A percentile compares a stretch with the other conserved stretches of the same genome.
Conservation (phyloP, 1,284 basidiomycete genomes). For the Albatrellus sp. region DNA sequence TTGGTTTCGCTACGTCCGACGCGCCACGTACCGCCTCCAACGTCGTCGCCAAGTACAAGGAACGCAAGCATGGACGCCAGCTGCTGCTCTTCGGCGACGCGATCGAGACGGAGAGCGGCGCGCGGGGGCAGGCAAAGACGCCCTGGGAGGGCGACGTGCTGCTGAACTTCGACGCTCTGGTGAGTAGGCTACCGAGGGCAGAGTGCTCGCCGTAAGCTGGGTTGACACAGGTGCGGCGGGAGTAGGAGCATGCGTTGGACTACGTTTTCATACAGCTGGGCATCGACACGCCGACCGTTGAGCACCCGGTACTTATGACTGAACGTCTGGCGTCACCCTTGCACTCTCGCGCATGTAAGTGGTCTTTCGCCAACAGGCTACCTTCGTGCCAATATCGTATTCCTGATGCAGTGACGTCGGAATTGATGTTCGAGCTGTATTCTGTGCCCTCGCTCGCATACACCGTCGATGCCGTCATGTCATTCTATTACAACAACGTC, state of each 20-base stretch:
- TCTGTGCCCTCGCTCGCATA: conserved; percentile 79
- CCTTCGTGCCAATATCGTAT: background rate
- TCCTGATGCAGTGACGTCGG: conserved; percentile 69
- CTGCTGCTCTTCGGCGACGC: conserved; percentile 78
- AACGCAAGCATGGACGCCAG: conserved; percentile 71
- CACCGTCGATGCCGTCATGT: conserved; percentile 88
- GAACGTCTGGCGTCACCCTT: conserved; percentile 86
- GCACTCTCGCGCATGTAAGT: conserved; percentile 77
- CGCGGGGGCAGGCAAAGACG: conserved; percentile 63
- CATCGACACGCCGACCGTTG: conserved; percentile 66
- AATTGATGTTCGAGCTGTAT: conserved; percentile 95
- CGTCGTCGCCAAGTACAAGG: conserved; percentile 76
- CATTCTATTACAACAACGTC: conserved; percentile 71
- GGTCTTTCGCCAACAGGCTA: background rate
- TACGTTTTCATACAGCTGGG: conserved; percentile 84
- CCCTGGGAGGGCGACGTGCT: conserved; percentile 89
- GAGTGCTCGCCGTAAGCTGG: background rate
- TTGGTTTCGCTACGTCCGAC: conserved; percentile 64
- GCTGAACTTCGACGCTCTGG: conserved; percentile 83
- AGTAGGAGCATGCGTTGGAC: conserved; percentile 89
- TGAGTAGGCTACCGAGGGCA: conserved; percentile 28
- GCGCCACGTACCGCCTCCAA: conserved; percentile 54
- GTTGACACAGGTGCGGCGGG: conserved; percentile 7
- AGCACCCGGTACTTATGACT: conserved; percentile 91
- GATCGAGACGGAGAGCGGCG: conserved; percentile 73